These are phyloP conservation scores for Aurinia saxatilis DNA, from an alignment of 345 rosid species.

Conservation along the genomic window DNA sequence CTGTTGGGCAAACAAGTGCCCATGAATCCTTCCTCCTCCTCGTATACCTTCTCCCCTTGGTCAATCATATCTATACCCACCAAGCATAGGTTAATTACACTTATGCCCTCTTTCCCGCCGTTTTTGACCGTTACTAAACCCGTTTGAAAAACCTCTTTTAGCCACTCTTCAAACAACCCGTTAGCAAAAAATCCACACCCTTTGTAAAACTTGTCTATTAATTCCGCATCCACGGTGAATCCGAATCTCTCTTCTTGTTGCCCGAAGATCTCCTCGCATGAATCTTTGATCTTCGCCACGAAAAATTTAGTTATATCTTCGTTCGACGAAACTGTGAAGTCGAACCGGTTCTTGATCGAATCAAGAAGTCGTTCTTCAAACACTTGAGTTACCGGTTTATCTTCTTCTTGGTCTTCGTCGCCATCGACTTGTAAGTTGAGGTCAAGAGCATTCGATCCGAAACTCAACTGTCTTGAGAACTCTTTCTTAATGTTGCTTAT, in stretches of 20 bases:
- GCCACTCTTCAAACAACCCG: conserved; percentile 65
- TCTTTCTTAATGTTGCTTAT: conserved; percentile 33
- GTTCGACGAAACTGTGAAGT: conserved; percentile 32
- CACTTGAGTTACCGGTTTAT: background rate
- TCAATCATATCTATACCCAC: conserved; percentile 30
- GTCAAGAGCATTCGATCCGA: conserved; percentile 47
- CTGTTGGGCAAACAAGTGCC: conserved; percentile 31
- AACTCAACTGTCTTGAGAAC: conserved; percentile 52
- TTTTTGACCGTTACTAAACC: conserved; percentile 29
- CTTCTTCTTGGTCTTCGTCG: conserved; percentile 31
- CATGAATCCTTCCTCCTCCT: conserved; percentile 33
- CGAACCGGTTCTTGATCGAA: conserved; percentile 43
- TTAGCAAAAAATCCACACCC: conserved; percentile 32
- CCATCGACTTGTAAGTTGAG: conserved; percentile 54
- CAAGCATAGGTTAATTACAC: conserved; percentile 33
- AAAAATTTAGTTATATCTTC: conserved; percentile 33
- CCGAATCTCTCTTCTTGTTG: conserved; percentile 29
- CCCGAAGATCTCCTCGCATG: conserved; percentile 40
- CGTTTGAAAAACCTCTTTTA: conserved; percentile 53
- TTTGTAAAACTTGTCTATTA: conserved; percentile 40
- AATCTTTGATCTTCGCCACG: conserved; percentile 33
- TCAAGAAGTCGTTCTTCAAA: conserved; percentile 32
- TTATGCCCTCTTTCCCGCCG: conserved; percentile 32
- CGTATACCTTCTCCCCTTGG: conserved; percentile 29
- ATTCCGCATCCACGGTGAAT: conserved; percentile 46